Conservation (phyloP, 352 stramenopile species). For the Phytophthora niederhauseri region DNA sequence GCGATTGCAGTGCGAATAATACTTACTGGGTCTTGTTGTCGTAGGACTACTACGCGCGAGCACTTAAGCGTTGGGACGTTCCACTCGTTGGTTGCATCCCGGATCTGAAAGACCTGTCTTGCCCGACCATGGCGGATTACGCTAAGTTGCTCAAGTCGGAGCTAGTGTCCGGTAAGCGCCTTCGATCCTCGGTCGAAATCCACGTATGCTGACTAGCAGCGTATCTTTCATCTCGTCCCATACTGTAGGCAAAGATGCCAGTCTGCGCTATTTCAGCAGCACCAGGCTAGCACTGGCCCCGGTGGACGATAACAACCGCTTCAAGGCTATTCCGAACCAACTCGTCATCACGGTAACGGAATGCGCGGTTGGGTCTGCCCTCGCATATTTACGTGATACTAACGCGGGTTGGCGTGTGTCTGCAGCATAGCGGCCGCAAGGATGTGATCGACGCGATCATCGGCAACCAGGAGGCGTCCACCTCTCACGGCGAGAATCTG, state of each 20-base stretch:
- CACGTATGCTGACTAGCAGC: background rate
- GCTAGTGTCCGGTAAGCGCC: slow-evolving; percentile 65
- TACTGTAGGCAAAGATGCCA: slow-evolving; percentile 57
- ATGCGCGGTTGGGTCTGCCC: background rate
- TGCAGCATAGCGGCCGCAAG: slow-evolving; percentile 78
- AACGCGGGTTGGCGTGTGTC: slow-evolving; percentile 4
- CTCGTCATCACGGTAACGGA: slow-evolving; percentile 81
- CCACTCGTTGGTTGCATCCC: slow-evolving; percentile 90
- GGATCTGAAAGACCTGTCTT: slow-evolving; percentile 80
- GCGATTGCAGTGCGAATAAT: background rate
- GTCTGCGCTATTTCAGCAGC: slow-evolving; percentile 86
- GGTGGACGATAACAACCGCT: slow-evolving; percentile 76
- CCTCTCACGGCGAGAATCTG: slow-evolving; percentile 70
- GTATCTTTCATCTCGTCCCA: slow-evolving; percentile 4
- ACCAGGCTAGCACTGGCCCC: slow-evolving; percentile 81
- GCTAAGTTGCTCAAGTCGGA: slow-evolving; percentile 86
- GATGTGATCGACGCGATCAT: slow-evolving; percentile 90
- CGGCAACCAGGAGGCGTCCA: slow-evolving; percentile 79
- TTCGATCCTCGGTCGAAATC: background rate
- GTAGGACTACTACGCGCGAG: slow-evolving; percentile 90
- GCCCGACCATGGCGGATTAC: slow-evolving; percentile 88
- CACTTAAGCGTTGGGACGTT: slow-evolving; percentile 90
- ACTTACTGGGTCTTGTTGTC: slow-evolving; percentile 1
- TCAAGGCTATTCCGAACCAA: slow-evolving; percentile 88
- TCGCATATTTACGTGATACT: background rate